Evolutionary conservation across 2,329 filamentous ascomycete species (phyloP).

Genomic region (Bimuria novae-zelandiae): DNA sequence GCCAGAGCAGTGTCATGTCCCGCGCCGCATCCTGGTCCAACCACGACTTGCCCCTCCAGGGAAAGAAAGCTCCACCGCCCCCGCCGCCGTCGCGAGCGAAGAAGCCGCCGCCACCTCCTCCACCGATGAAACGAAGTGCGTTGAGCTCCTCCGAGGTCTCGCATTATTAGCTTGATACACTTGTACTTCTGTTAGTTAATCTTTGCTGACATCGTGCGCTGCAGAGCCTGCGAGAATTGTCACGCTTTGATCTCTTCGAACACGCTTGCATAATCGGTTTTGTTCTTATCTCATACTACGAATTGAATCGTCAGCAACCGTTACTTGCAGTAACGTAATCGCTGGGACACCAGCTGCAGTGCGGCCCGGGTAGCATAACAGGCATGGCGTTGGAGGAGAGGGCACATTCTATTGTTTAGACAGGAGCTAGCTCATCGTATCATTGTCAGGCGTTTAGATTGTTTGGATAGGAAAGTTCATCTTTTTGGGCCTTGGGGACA

Average conservation of each 20-base stretch:
- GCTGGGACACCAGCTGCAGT: slow-evolving; percentile 24
- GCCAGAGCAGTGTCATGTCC: slow-evolving; percentile 56
- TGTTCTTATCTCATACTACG: not conserved
- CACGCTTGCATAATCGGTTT: not conserved
- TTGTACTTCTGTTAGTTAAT: slow-evolving; percentile 10
- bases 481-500: too few relatives aligned
- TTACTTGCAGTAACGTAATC: not conserved
- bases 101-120: slow-evolving; percentile 68
- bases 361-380: slow-evolving; percentile 23
- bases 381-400: slow-evolving; percentile 9
- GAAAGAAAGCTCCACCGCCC: slow-evolving; percentile 58
- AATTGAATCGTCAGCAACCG: not conserved
- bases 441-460: too few relatives aligned
- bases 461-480: too few relatives aligned
- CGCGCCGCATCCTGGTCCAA: slow-evolving; percentile 57
- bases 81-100: slow-evolving; percentile 67
- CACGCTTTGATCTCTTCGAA: slow-evolving; percentile 5
- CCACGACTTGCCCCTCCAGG: slow-evolving; percentile 30
- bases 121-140: slow-evolving; percentile 65
- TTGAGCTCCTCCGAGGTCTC: slow-evolving; percentile 48
- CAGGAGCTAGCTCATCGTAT: too few relatives aligned
- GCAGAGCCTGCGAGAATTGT: slow-evolving; percentile 19
- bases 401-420: not conserved
- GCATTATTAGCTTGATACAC: slow-evolving; percentile 34
- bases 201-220: slow-evolving; percentile 20